Evolutionary conservation across 2,329 filamentous ascomycete genomes (phyloP).

Genomic region (Nothophaeocryptopus gaeumannii): DNA sequence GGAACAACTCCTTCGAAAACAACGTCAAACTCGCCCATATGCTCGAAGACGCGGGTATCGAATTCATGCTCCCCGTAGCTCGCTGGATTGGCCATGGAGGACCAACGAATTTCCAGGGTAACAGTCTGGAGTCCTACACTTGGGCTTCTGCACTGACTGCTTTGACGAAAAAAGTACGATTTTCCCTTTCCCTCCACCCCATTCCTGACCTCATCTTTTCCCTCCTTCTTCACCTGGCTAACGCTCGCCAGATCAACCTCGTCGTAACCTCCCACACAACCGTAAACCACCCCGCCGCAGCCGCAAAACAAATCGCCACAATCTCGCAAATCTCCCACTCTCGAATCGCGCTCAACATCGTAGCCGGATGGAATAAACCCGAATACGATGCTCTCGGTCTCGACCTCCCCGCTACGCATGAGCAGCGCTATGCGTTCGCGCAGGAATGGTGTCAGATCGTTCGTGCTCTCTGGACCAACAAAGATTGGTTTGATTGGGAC

Average conservation of each 20-base stretch:
- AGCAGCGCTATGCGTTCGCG: not conserved
- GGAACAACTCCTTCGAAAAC: conserved; percentile 4
- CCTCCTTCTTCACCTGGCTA: no score
- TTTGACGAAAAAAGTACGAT: not conserved
- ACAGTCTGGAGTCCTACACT: not conserved
- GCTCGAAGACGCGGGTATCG: not conserved
- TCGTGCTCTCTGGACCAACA: not conserved
- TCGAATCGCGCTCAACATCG: conserved; percentile 2
- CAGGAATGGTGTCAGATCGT: conserved; percentile 1
- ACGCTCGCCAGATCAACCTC: not conserved
- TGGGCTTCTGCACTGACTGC: not conserved
- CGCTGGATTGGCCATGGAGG: conserved; percentile 1
- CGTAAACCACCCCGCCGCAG: not conserved
- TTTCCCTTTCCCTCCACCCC: no score
- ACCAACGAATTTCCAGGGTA: conserved; percentile 2
- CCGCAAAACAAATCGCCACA: conserved; percentile 1
- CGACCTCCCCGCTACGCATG: not conserved
- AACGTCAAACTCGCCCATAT: not conserved
- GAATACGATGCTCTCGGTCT: conserved; percentile 1
- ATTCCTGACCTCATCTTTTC: no score
- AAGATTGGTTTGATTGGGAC: not conserved
- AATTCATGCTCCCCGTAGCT: conserved; percentile 1
- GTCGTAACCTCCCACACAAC: not conserved
- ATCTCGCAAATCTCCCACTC: not conserved
- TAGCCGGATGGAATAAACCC: conserved; percentile 1